A percentile compares a stretch with the other conserved stretches of the same genome.
Conservation (phyloP, 106 monocot genomes). For the Dendrobium huoshanense region DNA sequence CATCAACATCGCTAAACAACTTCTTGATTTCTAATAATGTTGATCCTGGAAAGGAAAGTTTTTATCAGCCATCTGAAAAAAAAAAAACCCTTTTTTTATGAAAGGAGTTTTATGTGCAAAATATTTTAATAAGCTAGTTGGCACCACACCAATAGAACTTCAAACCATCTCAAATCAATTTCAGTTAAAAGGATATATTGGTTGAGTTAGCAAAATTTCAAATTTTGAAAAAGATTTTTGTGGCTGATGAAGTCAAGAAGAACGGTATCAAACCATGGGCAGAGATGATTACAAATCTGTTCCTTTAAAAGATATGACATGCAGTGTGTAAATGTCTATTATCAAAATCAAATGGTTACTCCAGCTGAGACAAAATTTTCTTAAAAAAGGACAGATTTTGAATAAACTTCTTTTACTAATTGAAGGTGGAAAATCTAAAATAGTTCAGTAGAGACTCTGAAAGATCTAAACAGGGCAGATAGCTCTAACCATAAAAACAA, state of each 20-base stretch:
- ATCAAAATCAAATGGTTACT: not conserved
- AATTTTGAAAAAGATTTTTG: not conserved
- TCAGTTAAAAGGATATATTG: not conserved
- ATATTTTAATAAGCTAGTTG: not conserved
- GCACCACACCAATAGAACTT: not conserved
- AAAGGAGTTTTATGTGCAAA: not conserved
- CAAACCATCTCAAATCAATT: not conserved
- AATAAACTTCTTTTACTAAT: not conserved
- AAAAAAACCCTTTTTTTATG: not conserved
- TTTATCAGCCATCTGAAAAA: not conserved
- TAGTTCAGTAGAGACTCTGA: not conserved
- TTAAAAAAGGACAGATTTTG: not conserved
- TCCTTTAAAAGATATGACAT: not conserved
- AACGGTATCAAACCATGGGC: not conserved
- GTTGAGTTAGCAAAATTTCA: not conserved
- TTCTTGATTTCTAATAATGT: conserved; percentile 87
- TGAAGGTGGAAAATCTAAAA: not conserved
- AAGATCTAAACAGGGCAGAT: not conserved
- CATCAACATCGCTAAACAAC: conserved; percentile 75
- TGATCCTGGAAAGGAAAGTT: conserved; percentile 27
- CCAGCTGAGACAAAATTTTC: not conserved
- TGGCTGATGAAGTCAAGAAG: not conserved
- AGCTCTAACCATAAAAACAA: not conserved
- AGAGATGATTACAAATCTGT: not conserved
- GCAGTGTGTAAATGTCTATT: not conserved